Base-by-base conservation (phyloP, 805 yeast genomes). In the Pichia cabralensis region DNA sequence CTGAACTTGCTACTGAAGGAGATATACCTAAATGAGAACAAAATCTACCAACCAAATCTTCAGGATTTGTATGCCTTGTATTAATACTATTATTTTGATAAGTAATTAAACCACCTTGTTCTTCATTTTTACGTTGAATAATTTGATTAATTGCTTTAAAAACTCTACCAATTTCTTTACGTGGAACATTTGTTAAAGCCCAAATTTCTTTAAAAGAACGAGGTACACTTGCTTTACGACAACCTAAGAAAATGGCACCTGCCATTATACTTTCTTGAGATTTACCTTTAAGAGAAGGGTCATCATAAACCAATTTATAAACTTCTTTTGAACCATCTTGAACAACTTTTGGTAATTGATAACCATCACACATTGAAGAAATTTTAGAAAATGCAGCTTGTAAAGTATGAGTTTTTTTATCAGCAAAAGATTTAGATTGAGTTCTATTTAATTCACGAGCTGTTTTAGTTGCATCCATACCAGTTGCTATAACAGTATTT, bases 291-390 rank as follows among this genome's bases (percentile, higher is more conserved):
- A 92, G 66, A 8, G 79, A 71, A 48, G 77, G 74, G 44, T 86
- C 95, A 44, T 89, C 96, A 49, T 84, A 77, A 15, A 89, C 95
- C 36, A 88, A 59, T 55, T 88, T 86, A 57, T 82, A 92, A 18
- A 94, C 95, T 60, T 92, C 96, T 55, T 92, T 92, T 19, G 97
- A 96, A 45, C 95, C 94, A 58, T 92, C 97, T 53, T 86, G 95
- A 4, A 92, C 97, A 42, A 92, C 84, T 52, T 83, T 80, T 9
- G 98, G 96, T 35, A 89, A 61, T 55, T 86, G 92, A 46, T 84
- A 92, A 10, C 96, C 96, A 55, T 92, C 98, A 60, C 97, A 92
- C 80, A 92, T 80, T 63, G 85, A 94, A 2, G 96, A 78, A 26
- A 89, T 86, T 56, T 79, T 82, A 13, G 92, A 77, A 59, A 80